These are phyloP conservation scores for Cercospora zeae-maydis DNA, from an alignment of 2,329 filamentous ascomycete genomes.

Conservation along the genomic window DNA sequence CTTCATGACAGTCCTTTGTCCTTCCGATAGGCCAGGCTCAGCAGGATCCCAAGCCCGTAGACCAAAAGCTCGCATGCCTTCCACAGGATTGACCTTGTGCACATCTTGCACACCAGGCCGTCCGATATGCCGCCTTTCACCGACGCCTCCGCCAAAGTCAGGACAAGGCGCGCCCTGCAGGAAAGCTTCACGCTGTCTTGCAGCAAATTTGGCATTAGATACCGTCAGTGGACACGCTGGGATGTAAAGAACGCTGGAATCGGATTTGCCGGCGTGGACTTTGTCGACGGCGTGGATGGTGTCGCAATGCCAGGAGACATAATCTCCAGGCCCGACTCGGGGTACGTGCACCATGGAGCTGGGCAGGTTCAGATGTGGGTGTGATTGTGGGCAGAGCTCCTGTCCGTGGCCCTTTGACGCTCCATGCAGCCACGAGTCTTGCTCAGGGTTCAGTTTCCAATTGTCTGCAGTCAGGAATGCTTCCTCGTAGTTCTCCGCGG, in stretches of 20 bases:
- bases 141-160: slow-evolving; percentile 57
- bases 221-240: slow-evolving; percentile 79
- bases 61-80: slow-evolving; percentile 56
- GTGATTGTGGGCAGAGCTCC: slow-evolving; percentile 61
- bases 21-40: slow-evolving; percentile 46
- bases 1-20: slow-evolving; percentile 51
- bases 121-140: slow-evolving; percentile 55
- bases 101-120: slow-evolving; percentile 42
- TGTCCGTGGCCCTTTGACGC: slow-evolving; percentile 66
- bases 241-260: slow-evolving; percentile 86
- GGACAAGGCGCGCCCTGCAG: slow-evolving; percentile 52
- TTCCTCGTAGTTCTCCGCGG: slow-evolving; percentile 39
- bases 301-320: slow-evolving; percentile 71
- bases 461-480: slow-evolving; percentile 54
- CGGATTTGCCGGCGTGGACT: slow-evolving; percentile 64
- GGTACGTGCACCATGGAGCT: slow-evolving; percentile 70
- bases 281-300: slow-evolving; percentile 79
- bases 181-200: slow-evolving; percentile 68
- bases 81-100: slow-evolving; percentile 36
- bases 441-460: slow-evolving; percentile 56
- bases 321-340: slow-evolving; percentile 66
- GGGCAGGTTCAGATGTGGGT: slow-evolving; percentile 67
- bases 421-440: slow-evolving; percentile 64
- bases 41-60: slow-evolving; percentile 50
- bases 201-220: slow-evolving; percentile 67